Evolutionary conservation across 345 rosid genomes (phyloP).

Genomic region (Lumnitzera littorea): DNA sequence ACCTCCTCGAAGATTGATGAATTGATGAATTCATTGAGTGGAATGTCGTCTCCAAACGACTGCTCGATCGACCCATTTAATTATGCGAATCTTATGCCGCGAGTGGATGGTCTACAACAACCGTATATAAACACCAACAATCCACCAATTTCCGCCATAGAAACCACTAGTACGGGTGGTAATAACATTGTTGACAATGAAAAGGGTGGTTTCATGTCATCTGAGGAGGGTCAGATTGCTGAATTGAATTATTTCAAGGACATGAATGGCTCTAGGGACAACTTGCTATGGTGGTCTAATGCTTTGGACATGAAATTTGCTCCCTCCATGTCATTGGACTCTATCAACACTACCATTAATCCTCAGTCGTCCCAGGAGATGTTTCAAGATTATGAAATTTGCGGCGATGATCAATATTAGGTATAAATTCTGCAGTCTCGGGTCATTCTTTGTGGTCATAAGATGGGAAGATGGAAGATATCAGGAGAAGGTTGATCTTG

Average conservation of each 20-base stretch:
- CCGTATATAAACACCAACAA: not conserved
- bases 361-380: too few relatives aligned
- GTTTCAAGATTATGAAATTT: too few relatives aligned
- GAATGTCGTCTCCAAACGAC: not conserved
- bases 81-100: not conserved
- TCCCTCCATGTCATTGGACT: conserved; percentile 65
- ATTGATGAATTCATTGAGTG: not conserved
- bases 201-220: conserved; percentile 14
- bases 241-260: conserved; percentile 54
- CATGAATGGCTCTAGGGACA: conserved; percentile 31
- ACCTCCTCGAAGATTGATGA: conserved; percentile 1
- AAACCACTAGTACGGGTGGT: not conserved
- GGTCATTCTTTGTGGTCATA: too few relatives aligned
- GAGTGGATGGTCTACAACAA: not conserved
- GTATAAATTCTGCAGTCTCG: too few relatives aligned
- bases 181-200: conserved; percentile 22
- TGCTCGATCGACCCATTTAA: not conserved
- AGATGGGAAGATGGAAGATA: too few relatives aligned
- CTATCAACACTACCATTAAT: conserved; percentile 1
- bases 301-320: conserved; percentile 49
- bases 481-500: too few relatives aligned
- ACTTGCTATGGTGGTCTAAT: conserved; percentile 60
- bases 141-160: too few relatives aligned
- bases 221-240: conserved; percentile 25
- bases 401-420: too few relatives aligned